Evolutionary conservation across 1,139 yeast species (phyloP).

Genomic region (Saccharomyces hybrid): DNA sequence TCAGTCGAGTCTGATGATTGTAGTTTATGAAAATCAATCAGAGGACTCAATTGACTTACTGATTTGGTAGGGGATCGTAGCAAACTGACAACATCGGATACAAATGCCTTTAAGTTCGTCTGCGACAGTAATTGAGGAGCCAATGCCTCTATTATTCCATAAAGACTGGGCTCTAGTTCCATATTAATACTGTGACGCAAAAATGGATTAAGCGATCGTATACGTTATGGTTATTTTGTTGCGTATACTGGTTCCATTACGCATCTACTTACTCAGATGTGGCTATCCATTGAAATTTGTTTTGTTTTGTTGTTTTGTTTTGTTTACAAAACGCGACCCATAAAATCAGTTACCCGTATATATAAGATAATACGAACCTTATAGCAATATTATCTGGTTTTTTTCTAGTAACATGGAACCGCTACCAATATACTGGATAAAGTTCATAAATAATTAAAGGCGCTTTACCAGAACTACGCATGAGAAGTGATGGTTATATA

Average conservation of each 20-base stretch:
- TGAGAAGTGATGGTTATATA: too few species aligned
- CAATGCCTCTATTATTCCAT: slow-evolving; percentile 12
- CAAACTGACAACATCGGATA: slow-evolving; percentile 11
- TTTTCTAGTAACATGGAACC: background rate
- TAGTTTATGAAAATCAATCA: slow-evolving; percentile 13
- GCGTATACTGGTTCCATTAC: background rate
- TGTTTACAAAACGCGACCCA: slow-evolving; percentile 3
- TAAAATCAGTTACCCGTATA: background rate
- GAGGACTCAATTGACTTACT: slow-evolving; percentile 7
- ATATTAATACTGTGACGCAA: slow-evolving; percentile 2
- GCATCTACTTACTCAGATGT: background rate
- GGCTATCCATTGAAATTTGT: background rate
- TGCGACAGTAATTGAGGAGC: slow-evolving; percentile 13
- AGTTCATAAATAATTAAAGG: too few species aligned
- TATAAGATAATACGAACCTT: background rate
- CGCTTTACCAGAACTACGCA: too few species aligned
- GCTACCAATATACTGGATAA: background rate
- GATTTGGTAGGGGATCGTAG: slow-evolving; percentile 11
- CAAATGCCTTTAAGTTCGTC: slow-evolving; percentile 8
- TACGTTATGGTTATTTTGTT: background rate
- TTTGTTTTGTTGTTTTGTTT: slow-evolving; percentile 1
- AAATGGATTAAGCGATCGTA: background rate
- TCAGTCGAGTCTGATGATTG: slow-evolving; percentile 13
- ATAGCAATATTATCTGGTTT: background rate
- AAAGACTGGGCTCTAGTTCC: slow-evolving; percentile 15